Conservation (phyloP, 371 early-diverging fungal species). For the Syncephalastrum contaminatum region DNA sequence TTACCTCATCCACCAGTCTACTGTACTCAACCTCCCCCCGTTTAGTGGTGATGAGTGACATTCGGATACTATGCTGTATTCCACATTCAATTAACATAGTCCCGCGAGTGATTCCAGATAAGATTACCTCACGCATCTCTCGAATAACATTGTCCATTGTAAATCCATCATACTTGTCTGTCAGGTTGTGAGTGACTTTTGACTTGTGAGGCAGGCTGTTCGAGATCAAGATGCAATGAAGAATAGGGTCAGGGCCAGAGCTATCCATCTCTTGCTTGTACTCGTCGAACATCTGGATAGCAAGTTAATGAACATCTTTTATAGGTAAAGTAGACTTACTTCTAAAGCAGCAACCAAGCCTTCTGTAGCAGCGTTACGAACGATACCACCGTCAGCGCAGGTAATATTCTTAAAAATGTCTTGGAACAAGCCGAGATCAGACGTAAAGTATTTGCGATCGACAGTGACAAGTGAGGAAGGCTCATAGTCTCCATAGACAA, state of each 20-base stretch:
- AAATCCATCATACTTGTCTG: constrained; percentile 51
- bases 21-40: constrained; percentile 37
- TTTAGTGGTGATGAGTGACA: constrained; percentile 47
- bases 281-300: constrained; percentile 53
- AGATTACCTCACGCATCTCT: constrained; percentile 52
- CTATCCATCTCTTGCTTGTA: constrained; percentile 40
- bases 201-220: constrained; percentile 53
- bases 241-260: constrained; percentile 37
- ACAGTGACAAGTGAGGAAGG: constrained; percentile 55
- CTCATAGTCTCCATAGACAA: constrained; percentile 67
- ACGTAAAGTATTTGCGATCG: constrained; percentile 56
- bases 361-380: constrained; percentile 62
- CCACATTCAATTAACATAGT: background rate
- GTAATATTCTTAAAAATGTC: constrained; percentile 48
- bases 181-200: constrained; percentile 47
- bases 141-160: constrained; percentile 37
- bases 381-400: constrained; percentile 60
- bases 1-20: constrained; percentile 28
- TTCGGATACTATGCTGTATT: constrained; percentile 38
- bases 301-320: background rate
- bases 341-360: constrained; percentile 67
- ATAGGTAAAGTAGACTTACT: constrained; percentile 25
- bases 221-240: constrained; percentile 55
- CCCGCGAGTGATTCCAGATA: background rate
- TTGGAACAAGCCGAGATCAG: constrained; percentile 51